Evolutionary conservation across 73 alveolate genomes (phyloP), one percentile per base, ranked within the genome.

Genomic region (Durusdinium trenchii): DNA sequence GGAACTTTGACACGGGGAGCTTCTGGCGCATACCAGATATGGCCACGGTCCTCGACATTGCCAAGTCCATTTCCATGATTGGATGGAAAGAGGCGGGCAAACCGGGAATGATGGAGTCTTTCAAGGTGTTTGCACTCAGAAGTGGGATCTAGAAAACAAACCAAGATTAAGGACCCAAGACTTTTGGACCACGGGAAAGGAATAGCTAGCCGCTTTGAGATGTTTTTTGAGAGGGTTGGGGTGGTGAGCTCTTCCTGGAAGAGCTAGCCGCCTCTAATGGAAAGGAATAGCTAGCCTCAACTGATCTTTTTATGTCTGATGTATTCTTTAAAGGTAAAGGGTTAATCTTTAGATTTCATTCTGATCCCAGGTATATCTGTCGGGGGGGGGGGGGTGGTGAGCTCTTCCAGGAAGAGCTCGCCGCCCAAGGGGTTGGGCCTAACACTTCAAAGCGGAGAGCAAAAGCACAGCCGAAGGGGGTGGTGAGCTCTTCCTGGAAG

Each of bases 341-440:
- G 69, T 12, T 57, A 23, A 23, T 16, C 23, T 57, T 23, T 57
- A 16, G 23, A 23, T 12, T 23, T 23, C 32, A 12, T 23, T 57
- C 32, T 12, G 69, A 16, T 57, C 69, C 23, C 32, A 23, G 69
- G 23, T 57, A 23, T 12, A 23, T 12, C 69, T 64, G n/a, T 26
- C 42, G 12, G 40, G 79, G 79, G 42, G 79, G 10, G 79, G 79
- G 79, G 79, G 79, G 79, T 64, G 79, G 79, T 20, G 86, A 76
- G 86, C 86, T 76, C 86, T 76, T 76, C 86, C 86, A 45, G 60
- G 83, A 71, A 71, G 51, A 71, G 83, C 83, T 38, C 83, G 47
- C 50, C 83, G 50, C 83, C 83, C 50, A 71, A 71, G 50, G 51
- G 51, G 6, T 3, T 6, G 5, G 5, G 16, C 28, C 83, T 35